Percentiles rank a stretch among this genome's conserved stretches.
Evolutionary conservation across 192 early-diverging fungal species (phyloP).

Genomic region (Backusella westeae): DNA sequence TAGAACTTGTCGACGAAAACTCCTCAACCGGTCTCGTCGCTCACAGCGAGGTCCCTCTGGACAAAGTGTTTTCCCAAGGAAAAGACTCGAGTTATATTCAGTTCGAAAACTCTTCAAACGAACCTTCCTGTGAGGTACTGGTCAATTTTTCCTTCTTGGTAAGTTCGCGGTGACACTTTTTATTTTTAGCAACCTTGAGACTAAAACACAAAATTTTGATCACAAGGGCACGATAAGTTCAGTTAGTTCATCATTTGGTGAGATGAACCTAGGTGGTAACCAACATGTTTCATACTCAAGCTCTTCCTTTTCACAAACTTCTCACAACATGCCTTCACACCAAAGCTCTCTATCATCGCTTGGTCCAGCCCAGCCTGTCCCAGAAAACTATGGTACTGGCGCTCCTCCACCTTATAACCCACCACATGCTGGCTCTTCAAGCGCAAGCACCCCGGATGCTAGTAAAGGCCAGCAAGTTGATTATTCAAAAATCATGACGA

Average conservation of each 20-base stretch:
- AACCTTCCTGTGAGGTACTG: neutral
- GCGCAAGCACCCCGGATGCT: neutral
- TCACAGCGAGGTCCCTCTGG: slow-evolving; percentile 6
- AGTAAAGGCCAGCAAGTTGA: neutral
- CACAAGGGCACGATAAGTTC: slow-evolving; percentile 1
- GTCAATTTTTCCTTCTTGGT: slow-evolving; percentile 9
- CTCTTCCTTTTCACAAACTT: neutral
- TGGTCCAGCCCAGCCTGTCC: slow-evolving; percentile 24
- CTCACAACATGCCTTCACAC: neutral
- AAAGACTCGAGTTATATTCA: neutral
- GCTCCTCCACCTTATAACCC: slow-evolving; percentile 32
- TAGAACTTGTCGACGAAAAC: slow-evolving; percentile 35
- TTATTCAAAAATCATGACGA: neutral
- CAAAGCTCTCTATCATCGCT: slow-evolving; percentile 15
- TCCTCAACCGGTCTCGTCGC: slow-evolving; percentile 19
- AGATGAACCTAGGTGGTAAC: neutral
- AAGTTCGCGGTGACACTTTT: neutral
- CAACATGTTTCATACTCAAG: slow-evolving; percentile 6
- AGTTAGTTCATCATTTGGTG: slow-evolving; percentile 1
- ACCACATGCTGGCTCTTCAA: neutral
- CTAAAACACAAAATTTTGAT: neutral
- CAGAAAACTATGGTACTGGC: slow-evolving; percentile 28
- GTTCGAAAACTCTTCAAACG: neutral
- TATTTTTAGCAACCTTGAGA: neutral
- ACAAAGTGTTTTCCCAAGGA: slow-evolving; percentile 6